Evolutionary conservation across 1,284 basidiomycete species (phyloP), one percentile per base, ranked within the genome.

Genomic region (Ustilago tritici): DNA sequence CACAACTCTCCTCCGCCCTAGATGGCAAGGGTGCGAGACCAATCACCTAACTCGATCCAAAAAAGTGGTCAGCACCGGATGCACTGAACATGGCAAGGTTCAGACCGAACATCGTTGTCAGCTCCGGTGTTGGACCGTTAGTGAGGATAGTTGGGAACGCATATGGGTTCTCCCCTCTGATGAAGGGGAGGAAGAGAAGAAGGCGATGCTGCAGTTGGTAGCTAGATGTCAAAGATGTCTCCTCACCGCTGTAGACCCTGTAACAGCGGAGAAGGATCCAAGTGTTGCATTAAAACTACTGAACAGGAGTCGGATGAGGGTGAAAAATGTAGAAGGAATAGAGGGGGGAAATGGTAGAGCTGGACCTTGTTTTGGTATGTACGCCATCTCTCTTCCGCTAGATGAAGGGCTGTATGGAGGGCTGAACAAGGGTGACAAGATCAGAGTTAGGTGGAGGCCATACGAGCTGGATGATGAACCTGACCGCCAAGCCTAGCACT

Each of bases 321-420:
- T 78, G 28, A 82, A 78, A 47, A 75, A 81, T 46, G 17, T 43
- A 1, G 46, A 41, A 8, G 61, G 50, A 0, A 47, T 58, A 3
- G 8, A 61, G 19, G 70, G 74, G 1, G 74, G 70, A 1, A 63
- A 76, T 23, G 73, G 69, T 1, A 59, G 66, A 61, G n/a, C 56
- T 2, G 72, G 74, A 0, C 81, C 81, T 2, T 82, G 78, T 47
- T 83, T 83, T 40, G 81, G 81, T 8, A 78, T 83, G 67, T 83
- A 83, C 55, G 79, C 75, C 8, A 65, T 81, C 4, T 80, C 81
- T 4, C 54, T 78, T 0, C 71, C 71, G 2, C 32, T 71, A n/a
- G 55, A 53, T 6, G 19, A 56, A 14, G 38, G 14, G n/a, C 34
- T 54, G 6, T 82, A 76, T 32, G 71, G 75, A 17, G 38, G 15